These are phyloP conservation scores for Clonostachys rosea DNA, from an alignment of 2,329 filamentous ascomycete species.

Conservation along the genomic window DNA sequence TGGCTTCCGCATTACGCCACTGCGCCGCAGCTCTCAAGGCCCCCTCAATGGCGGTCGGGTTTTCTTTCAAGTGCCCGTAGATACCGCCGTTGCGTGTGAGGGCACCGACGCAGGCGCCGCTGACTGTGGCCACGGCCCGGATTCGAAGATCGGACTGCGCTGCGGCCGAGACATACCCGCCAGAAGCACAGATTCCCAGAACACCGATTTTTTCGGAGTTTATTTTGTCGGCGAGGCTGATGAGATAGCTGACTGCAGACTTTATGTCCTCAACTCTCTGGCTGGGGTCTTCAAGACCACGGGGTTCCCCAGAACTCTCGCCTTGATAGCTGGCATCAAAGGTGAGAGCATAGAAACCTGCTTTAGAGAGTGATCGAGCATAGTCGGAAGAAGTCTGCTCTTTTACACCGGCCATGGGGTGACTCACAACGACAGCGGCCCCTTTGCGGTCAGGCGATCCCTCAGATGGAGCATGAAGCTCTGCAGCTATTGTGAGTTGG, in stretches of 20 bases:
- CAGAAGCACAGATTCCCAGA: conserved; percentile 29
- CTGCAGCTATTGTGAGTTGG: not conserved
- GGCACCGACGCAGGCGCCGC: conserved; percentile 19
- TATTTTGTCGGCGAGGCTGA: conserved; percentile 8
- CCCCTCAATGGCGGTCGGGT: not conserved
- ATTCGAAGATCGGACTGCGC: conserved; percentile 29
- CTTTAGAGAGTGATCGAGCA: conserved; percentile 17
- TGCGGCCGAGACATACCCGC: conserved; percentile 25
- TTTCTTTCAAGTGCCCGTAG: not conserved
- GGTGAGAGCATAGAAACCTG: conserved; percentile 23
- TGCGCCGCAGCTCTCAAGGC: conserved; percentile 3
- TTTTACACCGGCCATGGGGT: conserved; percentile 25
- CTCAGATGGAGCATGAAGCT: not conserved
- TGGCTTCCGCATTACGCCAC: conserved; percentile 1
- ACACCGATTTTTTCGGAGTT: conserved; percentile 25
- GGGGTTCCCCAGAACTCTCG: conserved; percentile 24
- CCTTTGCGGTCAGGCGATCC: not conserved
- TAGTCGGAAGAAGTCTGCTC: conserved; percentile 28
- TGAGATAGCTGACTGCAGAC: conserved; percentile 24
- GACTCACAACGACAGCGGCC: conserved; percentile 16
- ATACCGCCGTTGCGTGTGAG: conserved; percentile 12
- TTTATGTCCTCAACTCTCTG: conserved; percentile 27
- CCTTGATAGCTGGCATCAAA: conserved; percentile 32
- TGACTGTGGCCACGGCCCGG: conserved; percentile 25
- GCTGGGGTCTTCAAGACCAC: conserved; percentile 27